Percentiles rank a stretch among this genome's conserved stretches.
These are phyloP conservation scores for Eucalyptus coolabah DNA, from an alignment of 345 rosid species.

Conservation along the genomic window DNA sequence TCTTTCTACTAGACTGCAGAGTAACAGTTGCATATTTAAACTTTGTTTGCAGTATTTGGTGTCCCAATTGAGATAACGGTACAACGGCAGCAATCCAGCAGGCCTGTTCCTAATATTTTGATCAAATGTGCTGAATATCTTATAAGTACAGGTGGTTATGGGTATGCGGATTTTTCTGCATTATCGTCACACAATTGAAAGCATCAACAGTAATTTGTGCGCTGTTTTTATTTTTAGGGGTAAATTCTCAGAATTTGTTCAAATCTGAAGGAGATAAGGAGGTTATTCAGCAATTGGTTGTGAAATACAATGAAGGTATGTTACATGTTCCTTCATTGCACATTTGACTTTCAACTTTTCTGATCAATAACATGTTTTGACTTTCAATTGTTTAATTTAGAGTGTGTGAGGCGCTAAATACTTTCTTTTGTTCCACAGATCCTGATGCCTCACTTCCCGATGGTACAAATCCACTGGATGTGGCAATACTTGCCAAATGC, in stretches of 20 bases:
- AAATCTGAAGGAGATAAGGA: conserved; percentile 72
- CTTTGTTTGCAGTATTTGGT: conserved; percentile 53
- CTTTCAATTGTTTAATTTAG: neutral
- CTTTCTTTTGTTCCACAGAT: conserved; percentile 26
- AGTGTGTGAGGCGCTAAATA: neutral
- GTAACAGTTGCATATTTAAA: neutral
- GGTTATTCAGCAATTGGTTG: conserved; percentile 66
- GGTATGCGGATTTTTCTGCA: neutral
- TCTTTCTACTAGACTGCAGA: neutral
- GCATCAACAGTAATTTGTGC: neutral
- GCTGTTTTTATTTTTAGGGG: conserved; percentile 22
- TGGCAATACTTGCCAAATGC: conserved; percentile 65
- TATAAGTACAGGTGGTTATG: conserved; percentile 53
- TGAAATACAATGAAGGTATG: conserved; percentile 68
- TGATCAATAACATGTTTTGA: neutral
- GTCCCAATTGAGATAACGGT: conserved; percentile 68
- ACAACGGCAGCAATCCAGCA: conserved; percentile 56
- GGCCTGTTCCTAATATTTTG: conserved; percentile 58
- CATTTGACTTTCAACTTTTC: neutral
- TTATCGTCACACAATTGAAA: neutral
- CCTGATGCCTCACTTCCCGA: conserved; percentile 59
- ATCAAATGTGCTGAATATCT: conserved; percentile 77
- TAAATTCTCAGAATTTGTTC: conserved; percentile 55
- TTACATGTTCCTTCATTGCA: neutral
- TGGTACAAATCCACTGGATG: conserved; percentile 57